Evolutionary conservation across 352 stramenopile species (phyloP).

Genomic region (Globisporangium canariense): DNA sequence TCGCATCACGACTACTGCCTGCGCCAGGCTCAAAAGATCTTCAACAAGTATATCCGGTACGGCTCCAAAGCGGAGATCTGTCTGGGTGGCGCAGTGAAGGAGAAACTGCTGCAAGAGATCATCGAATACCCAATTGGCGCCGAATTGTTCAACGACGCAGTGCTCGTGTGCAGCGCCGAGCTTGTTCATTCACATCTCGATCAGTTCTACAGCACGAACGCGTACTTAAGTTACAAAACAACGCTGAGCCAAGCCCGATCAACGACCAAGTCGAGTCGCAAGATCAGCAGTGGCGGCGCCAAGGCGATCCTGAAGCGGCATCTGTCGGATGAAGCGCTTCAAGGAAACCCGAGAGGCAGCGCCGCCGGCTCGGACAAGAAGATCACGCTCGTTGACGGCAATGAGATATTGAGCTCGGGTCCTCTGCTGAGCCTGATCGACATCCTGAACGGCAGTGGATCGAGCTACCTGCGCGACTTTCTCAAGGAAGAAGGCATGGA

Average conservation of each 20-base stretch:
- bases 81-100: slow-evolving; percentile 38
- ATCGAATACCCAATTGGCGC: slow-evolving; percentile 40
- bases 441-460: slow-evolving; percentile 50
- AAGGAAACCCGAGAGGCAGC: not conserved
- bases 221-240: slow-evolving; percentile 43
- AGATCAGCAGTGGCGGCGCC: slow-evolving; percentile 1
- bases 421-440: slow-evolving; percentile 20
- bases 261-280: not conserved
- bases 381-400: not conserved
- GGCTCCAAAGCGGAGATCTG: slow-evolving; percentile 70
- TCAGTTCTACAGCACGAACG: slow-evolving; percentile 43
- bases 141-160: slow-evolving; percentile 56
- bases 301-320: slow-evolving; percentile 11
- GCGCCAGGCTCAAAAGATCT: slow-evolving; percentile 68
- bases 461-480: slow-evolving; percentile 57
- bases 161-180: slow-evolving; percentile 56
- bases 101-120: slow-evolving; percentile 38
- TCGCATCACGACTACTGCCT: slow-evolving; percentile 59
- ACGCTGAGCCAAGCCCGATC: slow-evolving; percentile 8
- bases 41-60: slow-evolving; percentile 74
- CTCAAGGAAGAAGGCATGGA: slow-evolving; percentile 47
- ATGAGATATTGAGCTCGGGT: not conserved
- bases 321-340: not conserved
- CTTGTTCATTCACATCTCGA: slow-evolving; percentile 63
- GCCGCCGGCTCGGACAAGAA: not conserved